Base-by-base conservation (phyloP, 306 rosid species). In the Pueraria montana region DNA sequence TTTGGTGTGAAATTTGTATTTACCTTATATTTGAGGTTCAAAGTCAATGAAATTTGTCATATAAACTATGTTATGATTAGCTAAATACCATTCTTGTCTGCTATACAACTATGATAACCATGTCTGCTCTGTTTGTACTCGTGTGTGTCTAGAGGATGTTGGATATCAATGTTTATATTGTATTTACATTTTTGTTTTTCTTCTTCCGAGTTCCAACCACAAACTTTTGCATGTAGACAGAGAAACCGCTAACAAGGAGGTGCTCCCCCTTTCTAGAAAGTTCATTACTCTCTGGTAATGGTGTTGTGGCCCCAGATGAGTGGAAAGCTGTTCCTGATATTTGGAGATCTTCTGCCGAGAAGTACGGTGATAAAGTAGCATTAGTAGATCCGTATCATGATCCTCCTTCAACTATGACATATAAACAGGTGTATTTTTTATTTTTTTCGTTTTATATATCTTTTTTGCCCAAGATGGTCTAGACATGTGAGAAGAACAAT, bases 261-360 rank as follows among this genome's bases (percentile, higher is more conserved):
- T 93, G 84, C 81, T 89, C 96, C n/a, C 99, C 98, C 17, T 74
- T 91, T 81, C 89, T 93, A 23, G 98, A 93, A 90, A 89, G 94
- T 77, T 91, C 89, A 18, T 81, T 87, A 16, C 87, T 87, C 76
- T 73, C 84, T 23, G 79, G 74, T 71, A 84, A 77, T 81, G 92
- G 82, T 52, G 65, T 34, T 68, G 64, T 52, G 74, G 89, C 87
- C 6, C 80, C 89, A 12, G 92, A 83, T 59, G 96, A 92, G 81
- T 96, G 98, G 99, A 88, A 87, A 83, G 88, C 98, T 17, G 97
- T 96, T 86, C 98, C 99, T 67, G 99, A 96, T 87, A 92, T 96
- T 79, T 96, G 99, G 98, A 91, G 93, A 88, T 83, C 89, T 83
- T 87, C 99, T 42, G 92, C 98, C 0, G 96, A 96, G 84, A 96